Conservation (phyloP, 225 moss, liverwort and hornwort genomes). For the Marchantia paleacea region DNA sequence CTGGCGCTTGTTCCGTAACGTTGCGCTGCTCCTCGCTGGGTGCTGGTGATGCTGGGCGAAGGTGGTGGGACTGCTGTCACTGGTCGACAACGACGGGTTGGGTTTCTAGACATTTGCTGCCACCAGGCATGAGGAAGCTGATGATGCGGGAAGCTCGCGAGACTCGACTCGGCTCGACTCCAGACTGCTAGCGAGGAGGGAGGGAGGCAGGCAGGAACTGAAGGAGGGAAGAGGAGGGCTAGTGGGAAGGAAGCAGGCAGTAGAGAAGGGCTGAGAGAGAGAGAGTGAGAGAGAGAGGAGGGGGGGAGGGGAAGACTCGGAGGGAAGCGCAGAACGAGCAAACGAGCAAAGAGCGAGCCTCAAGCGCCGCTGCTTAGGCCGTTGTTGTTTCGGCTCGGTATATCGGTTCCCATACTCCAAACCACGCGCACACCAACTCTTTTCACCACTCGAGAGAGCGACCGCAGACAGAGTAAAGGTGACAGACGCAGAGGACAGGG, state of each 20-base stretch:
- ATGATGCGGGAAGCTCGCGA: conserved; percentile 14
- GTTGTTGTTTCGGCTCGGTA: neutral
- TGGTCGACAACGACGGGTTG: neutral
- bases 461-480: neutral
- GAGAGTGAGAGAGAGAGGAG: neutral
- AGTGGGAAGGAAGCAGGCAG: too few relatives aligned
- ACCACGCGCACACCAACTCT: neutral
- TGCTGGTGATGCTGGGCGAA: neutral
- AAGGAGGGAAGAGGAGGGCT: neutral
- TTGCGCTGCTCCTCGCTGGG: neutral
- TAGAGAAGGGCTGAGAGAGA: neutral
- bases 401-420: neutral
- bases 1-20: neutral
- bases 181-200: neutral
- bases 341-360: neutral
- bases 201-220: neutral
- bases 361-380: neutral
- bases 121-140: neutral
- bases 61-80: conserved; percentile 7
- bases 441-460: neutral
- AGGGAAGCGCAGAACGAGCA: too few relatives aligned
- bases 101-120: conserved; percentile 8
- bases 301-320: too few relatives aligned
- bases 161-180: neutral
- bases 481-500: neutral